Conservation (phyloP, 257 asterid genomes). For the Primulina huaijiensis region DNA sequence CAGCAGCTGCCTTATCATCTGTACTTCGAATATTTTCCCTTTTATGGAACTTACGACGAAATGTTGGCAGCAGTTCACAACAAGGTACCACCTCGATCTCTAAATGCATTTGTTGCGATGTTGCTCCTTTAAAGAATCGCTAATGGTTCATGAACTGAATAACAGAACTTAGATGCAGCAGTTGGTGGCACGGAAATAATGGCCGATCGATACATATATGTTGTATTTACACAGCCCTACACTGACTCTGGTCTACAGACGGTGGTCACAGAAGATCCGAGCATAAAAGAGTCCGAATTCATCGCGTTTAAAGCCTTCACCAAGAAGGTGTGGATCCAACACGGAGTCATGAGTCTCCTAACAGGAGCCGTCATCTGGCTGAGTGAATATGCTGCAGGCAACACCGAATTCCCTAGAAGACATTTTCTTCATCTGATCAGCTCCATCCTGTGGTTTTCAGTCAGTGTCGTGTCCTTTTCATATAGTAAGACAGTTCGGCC, state of each 20-base stretch:
- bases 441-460: conserved; percentile 61
- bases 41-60: conserved; percentile 50
- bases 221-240: conserved; percentile 61
- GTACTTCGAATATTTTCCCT: conserved; percentile 42
- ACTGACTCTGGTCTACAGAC: conserved; percentile 58
- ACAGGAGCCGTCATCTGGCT: conserved; percentile 51
- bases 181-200: conserved; percentile 62
- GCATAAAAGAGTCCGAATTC: conserved; percentile 28
- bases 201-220: conserved; percentile 50
- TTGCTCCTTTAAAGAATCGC: neutral
- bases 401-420: conserved; percentile 35
- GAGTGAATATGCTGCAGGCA: conserved; percentile 43
- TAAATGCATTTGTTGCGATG: neutral
- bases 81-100: conserved; percentile 38
- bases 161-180: conserved; percentile 57
- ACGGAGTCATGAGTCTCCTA: conserved; percentile 36
- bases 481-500: conserved; percentile 40
- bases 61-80: conserved; percentile 48
- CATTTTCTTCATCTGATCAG: conserved; percentile 33
- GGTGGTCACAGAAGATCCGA: conserved; percentile 50
- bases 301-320: conserved; percentile 48
- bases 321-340: conserved; percentile 47
- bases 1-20: conserved; percentile 41
- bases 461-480: conserved; percentile 50
- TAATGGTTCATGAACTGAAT: neutral